A percentile compares a stretch with the other conserved stretches of the same genome.
Conservation (phyloP, 176 grass and related monocot species). For the Tuctoria greenei region DNA sequence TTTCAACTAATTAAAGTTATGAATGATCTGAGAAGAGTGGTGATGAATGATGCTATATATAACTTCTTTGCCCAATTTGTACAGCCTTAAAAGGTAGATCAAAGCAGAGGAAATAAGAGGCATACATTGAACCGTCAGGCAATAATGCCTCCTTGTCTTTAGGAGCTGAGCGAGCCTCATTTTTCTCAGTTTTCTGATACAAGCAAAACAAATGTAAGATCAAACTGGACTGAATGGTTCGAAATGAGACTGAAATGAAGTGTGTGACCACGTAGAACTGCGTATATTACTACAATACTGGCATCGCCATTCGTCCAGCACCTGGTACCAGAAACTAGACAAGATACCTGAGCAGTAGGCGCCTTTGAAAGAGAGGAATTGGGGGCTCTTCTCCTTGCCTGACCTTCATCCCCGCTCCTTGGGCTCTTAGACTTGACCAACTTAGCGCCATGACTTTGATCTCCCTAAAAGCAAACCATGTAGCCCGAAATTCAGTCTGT, state of each 20-base stretch:
- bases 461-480: slow-evolving; percentile 30
- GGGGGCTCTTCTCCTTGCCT: slow-evolving; percentile 33
- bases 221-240: slow-evolving; percentile 8
- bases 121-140: slow-evolving; percentile 43
- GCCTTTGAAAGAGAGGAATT: slow-evolving; percentile 39
- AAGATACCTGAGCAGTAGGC: slow-evolving; percentile 1
- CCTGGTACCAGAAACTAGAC: slow-evolving; percentile 16
- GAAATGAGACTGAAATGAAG: background rate
- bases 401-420: slow-evolving; percentile 39
- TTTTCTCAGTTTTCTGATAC: slow-evolving; percentile 44
- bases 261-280: background rate
- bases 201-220: slow-evolving; percentile 36
- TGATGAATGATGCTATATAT: background rate
- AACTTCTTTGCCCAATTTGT: background rate
- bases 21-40: background rate
- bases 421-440: slow-evolving; percentile 43
- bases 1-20: background rate
- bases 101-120: slow-evolving; percentile 22
- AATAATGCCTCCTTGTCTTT: slow-evolving; percentile 40
- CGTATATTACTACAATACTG: slow-evolving; percentile 36
- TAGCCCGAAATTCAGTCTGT: slow-evolving; percentile 8
- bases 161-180: slow-evolving; percentile 14
- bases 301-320: slow-evolving; percentile 17
- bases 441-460: slow-evolving; percentile 42
- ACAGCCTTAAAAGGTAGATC: background rate